Evolutionary conservation across 192 early-diverging fungal genomes (phyloP).

Genomic region (Podila verticillata): DNA sequence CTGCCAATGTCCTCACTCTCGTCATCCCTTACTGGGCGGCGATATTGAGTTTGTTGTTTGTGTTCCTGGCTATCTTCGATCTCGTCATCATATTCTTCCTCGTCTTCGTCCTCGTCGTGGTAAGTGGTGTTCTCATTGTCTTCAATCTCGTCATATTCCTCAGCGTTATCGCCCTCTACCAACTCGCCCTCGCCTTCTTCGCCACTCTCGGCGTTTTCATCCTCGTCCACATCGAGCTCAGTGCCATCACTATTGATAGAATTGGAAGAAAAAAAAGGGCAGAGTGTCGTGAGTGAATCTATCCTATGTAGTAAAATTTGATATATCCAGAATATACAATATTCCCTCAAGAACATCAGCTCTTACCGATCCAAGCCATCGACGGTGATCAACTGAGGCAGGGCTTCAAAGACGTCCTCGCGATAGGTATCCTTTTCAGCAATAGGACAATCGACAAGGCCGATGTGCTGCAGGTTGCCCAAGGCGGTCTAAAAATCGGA

Average conservation of each 20-base stretch:
- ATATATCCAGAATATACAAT: not conserved
- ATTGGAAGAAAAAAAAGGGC: not conserved
- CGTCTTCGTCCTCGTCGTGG: conserved; percentile 39
- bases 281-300: not conserved
- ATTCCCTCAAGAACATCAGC: not conserved
- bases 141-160: conserved; percentile 8
- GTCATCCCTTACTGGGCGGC: not conserved
- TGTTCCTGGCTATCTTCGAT: conserved; percentile 7
- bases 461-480: conserved; percentile 45
- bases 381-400: conserved; percentile 53
- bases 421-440: conserved; percentile 40
- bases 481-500: conserved; percentile 33
- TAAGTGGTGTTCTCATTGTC: not conserved
- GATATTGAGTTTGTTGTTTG: not conserved
- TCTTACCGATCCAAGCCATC: conserved; percentile 52
- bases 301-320: not conserved
- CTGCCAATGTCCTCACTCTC: conserved; percentile 35
- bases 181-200: conserved; percentile 13
- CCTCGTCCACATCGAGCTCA: conserved; percentile 19
- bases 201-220: conserved; percentile 12
- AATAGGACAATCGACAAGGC: conserved; percentile 40
- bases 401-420: conserved; percentile 41
- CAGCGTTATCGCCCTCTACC: not conserved
- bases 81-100: conserved; percentile 13
- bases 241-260: conserved; percentile 26